Conservation (phyloP, 345 rosid genomes). For the Populus simonii region DNA sequence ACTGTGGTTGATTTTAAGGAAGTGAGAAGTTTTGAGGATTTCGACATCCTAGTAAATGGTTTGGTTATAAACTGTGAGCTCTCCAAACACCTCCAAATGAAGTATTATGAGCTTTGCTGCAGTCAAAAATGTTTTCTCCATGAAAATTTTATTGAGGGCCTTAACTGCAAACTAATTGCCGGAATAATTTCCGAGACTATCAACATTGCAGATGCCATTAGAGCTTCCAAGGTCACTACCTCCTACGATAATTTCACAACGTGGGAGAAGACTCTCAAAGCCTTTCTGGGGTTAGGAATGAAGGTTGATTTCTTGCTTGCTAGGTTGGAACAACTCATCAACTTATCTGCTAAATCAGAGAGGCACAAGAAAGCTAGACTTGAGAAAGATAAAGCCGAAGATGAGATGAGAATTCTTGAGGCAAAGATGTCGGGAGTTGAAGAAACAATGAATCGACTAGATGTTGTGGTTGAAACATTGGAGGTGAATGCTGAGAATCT, state of each 20-base stretch:
- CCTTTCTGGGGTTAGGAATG: constrained; percentile 38
- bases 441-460: constrained; percentile 12
- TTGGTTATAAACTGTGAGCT: constrained; percentile 34
- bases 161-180: constrained; percentile 25
- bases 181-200: constrained; percentile 32
- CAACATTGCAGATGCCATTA: constrained; percentile 41
- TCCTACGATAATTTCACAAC: constrained; percentile 9
- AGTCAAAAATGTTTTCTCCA: constrained; percentile 40
- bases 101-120: constrained; percentile 47
- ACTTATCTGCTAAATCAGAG: constrained; percentile 18
- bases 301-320: constrained; percentile 29
- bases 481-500: not conserved
- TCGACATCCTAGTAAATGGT: constrained; percentile 32
- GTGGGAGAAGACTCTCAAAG: constrained; percentile 37
- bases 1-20: constrained; percentile 25
- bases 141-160: constrained; percentile 30
- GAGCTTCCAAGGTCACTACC: constrained; percentile 33
- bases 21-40: constrained; percentile 39
- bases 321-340: constrained; percentile 25
- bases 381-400: constrained; percentile 9
- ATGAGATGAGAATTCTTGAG: constrained; percentile 23
- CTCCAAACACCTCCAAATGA: constrained; percentile 26
- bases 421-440: constrained; percentile 19
- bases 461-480: constrained; percentile 16
- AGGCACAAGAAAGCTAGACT: constrained; percentile 24